Conservation (phyloP, 2,329 filamentous ascomycete species). For the Epichloe gansuensis region DNA sequence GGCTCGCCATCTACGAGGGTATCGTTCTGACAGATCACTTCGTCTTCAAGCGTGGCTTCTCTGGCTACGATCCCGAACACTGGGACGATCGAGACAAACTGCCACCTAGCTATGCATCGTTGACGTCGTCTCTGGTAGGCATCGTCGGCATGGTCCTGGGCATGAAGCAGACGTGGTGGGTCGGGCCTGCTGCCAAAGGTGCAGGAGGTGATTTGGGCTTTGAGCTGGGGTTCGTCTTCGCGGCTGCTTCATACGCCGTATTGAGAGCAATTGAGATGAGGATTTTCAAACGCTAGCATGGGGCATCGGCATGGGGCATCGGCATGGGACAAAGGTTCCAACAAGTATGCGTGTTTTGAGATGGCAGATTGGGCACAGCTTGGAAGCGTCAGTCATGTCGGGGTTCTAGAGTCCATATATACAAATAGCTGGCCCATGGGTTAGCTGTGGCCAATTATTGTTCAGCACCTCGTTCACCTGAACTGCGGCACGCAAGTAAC, state of each 20-base stretch:
- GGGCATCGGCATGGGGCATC: too few relatives aligned
- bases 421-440: too few relatives aligned
- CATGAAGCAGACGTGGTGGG: slow-evolving; percentile 59
- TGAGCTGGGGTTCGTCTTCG: slow-evolving; percentile 43
- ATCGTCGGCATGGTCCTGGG: slow-evolving; percentile 54
- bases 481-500: too few relatives aligned
- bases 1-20: slow-evolving; percentile 62
- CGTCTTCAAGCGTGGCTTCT: slow-evolving; percentile 50
- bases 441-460: too few relatives aligned
- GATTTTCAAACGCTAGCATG: too few relatives aligned
- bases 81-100: slow-evolving; percentile 47
- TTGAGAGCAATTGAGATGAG: slow-evolving; percentile 30
- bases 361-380: too few relatives aligned
- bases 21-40: slow-evolving; percentile 56
- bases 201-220: slow-evolving; percentile 43
- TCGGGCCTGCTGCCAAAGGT: slow-evolving; percentile 49
- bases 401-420: too few relatives aligned
- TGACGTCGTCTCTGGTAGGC: slow-evolving; percentile 51
- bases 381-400: too few relatives aligned
- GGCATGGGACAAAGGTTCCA: too few relatives aligned
- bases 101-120: slow-evolving; percentile 51
- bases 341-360: too few relatives aligned
- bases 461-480: too few relatives aligned
- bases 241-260: slow-evolving; percentile 29
- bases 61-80: slow-evolving; percentile 43